Conservation (phyloP, 805 yeast species). For the Ogataea parapolymorpha region DNA sequence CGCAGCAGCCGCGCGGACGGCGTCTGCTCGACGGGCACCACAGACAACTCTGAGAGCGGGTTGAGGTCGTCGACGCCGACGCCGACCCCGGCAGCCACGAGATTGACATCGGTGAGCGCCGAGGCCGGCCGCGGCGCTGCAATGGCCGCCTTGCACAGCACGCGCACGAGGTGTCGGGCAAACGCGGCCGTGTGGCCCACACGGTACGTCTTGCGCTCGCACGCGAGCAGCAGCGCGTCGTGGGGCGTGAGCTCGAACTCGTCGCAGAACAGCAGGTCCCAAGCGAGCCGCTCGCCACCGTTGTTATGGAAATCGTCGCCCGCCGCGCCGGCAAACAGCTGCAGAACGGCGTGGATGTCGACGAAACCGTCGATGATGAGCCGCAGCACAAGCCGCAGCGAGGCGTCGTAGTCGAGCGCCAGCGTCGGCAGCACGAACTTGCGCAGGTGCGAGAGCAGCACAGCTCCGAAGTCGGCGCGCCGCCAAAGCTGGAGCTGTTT, state of each 20-base stretch:
- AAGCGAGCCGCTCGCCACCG: constrained; percentile 19
- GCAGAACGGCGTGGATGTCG: constrained; percentile 32
- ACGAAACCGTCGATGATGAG: constrained; percentile 38
- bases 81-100: constrained; percentile 19
- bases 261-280: constrained; percentile 27
- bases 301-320: constrained; percentile 19
- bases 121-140: constrained; percentile 7
- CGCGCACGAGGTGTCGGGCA: constrained; percentile 15
- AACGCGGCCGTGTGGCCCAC: constrained; percentile 16
- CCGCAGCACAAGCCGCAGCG: constrained; percentile 36
- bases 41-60: constrained; percentile 24
- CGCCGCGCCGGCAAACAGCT: constrained; percentile 22
- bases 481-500: constrained; percentile 38
- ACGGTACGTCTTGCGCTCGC: constrained; percentile 17
- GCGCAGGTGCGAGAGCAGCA: constrained; percentile 24
- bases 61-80: constrained; percentile 26
- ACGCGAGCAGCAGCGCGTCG: constrained; percentile 18
- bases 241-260: constrained; percentile 15
- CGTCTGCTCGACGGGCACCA: constrained; percentile 22
- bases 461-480: constrained; percentile 29
- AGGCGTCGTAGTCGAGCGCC: constrained; percentile 34
- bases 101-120: constrained; percentile 17
- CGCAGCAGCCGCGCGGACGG: constrained; percentile 13
- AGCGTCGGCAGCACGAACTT: constrained; percentile 30
- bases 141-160: constrained; percentile 8